phyloP scores from a whole-genome alignment of 2,329 filamentous ascomycete genomes.

The Monosporascus sp. region DNA sequence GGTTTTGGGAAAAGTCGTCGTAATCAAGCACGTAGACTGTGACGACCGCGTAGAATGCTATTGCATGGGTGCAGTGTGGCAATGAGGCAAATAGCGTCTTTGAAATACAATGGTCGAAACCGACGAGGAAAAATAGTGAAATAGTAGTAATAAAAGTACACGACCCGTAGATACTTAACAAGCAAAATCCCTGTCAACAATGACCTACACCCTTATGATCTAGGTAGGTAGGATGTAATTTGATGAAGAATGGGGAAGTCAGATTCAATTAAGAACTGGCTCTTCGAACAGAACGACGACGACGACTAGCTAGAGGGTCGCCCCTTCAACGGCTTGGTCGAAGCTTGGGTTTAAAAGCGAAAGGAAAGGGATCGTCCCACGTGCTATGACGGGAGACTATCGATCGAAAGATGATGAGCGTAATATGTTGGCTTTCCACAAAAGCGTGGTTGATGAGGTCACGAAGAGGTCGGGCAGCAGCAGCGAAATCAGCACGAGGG shows the following conservation, averaged over 20 bases:
- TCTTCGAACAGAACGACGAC: slow-evolving; percentile 5
- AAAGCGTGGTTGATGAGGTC: slow-evolving; percentile 19
- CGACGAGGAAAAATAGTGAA: background rate
- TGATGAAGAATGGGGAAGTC: slow-evolving; percentile 12
- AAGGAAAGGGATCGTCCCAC: background rate
- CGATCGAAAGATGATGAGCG: slow-evolving; percentile 1
- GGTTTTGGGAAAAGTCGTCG: slow-evolving; percentile 11
- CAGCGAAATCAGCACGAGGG: slow-evolving; percentile 6
- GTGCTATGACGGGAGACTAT: background rate
- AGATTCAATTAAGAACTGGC: slow-evolving; percentile 31
- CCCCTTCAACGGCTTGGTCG: background rate
- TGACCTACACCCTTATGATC: background rate
- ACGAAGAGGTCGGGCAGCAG: slow-evolving; percentile 17
- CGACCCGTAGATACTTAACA: background rate
- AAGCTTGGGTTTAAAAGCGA: background rate
- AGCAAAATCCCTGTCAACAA: background rate
- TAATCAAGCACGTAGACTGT: slow-evolving; percentile 19
- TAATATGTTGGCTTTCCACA: slow-evolving; percentile 6
- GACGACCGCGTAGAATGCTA: slow-evolving; percentile 16
- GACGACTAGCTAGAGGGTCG: background rate
- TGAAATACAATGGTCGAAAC: slow-evolving; percentile 10
- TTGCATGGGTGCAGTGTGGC: slow-evolving; percentile 18
- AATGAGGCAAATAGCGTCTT: slow-evolving; percentile 19
- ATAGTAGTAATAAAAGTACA: slow-evolving; percentile 3
- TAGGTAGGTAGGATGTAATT: slow-evolving; percentile 5